phyloP scores from a whole-genome alignment of 108 stramenopile species.

The Poteriospumella lacustris region DNA sequence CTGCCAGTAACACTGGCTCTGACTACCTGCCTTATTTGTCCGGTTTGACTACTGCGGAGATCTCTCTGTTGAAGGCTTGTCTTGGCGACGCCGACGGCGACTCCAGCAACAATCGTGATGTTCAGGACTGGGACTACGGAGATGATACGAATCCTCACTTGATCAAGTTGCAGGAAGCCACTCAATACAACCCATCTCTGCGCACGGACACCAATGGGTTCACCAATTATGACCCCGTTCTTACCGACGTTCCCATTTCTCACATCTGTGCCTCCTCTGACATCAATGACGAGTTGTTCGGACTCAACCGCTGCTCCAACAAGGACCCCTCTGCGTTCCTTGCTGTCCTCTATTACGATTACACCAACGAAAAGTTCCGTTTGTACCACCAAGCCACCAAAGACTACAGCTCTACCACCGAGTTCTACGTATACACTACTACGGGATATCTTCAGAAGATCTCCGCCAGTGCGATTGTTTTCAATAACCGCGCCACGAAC shows the following conservation, averaged over 20 bases:
- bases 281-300: neutral
- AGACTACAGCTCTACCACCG: neutral
- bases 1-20: neutral
- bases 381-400: neutral
- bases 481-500: neutral
- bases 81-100: neutral
- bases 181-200: neutral
- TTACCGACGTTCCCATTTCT: neutral
- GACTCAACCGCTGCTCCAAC: neutral
- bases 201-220: neutral
- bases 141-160: neutral
- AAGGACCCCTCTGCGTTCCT: neutral
- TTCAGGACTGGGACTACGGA: conserved; percentile 14
- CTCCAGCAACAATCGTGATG: neutral
- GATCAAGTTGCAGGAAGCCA: conserved; percentile 14
- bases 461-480: neutral
- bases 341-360: neutral
- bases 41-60: neutral
- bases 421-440: conserved; percentile 1
- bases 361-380: neutral
- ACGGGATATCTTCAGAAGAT: neutral
- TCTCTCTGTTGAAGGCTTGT: neutral
- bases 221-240: neutral
- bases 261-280: neutral
- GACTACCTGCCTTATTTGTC: neutral